These are phyloP conservation scores for Trichoderma harzianum DNA, from an alignment of 2,329 filamentous ascomycete genomes.

Conservation along the genomic window DNA sequence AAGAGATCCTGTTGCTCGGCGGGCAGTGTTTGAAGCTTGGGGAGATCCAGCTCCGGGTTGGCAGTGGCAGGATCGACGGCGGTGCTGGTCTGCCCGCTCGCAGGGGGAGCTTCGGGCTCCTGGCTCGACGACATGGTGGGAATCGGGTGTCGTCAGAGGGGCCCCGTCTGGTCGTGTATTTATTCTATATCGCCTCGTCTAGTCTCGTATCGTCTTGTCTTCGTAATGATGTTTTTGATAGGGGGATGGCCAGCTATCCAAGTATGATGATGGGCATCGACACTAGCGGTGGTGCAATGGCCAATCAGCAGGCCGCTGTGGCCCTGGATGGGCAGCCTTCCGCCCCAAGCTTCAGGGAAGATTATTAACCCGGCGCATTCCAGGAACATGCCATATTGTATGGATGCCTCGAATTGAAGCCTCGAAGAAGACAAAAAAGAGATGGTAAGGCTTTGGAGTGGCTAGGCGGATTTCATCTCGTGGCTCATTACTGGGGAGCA, in stretches of 20 bases:
- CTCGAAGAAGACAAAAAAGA: not conserved
- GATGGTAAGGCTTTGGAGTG: not conserved
- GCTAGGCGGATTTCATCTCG: not conserved
- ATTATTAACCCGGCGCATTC: conserved; percentile 32
- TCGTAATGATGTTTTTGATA: not conserved
- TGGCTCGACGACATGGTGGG: conserved; percentile 36
- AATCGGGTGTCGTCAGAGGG: conserved; percentile 22
- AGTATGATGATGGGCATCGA: conserved; percentile 18
- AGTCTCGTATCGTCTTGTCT: not conserved
- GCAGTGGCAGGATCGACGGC: conserved; percentile 41
- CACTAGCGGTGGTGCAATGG: conserved; percentile 16
- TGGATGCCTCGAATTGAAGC: not conserved
- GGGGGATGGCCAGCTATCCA: conserved; percentile 12
- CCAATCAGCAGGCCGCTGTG: conserved; percentile 20
- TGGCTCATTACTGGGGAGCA: not conserved
- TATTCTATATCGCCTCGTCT: conserved; percentile 8
- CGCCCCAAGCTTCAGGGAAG: conserved; percentile 23
- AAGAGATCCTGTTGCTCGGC: conserved; percentile 95
- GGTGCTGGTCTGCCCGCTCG: conserved; percentile 31
- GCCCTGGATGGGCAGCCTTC: conserved; percentile 10
- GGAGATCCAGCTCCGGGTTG: conserved; percentile 79
- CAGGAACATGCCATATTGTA: conserved; percentile 6
- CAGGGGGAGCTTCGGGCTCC: conserved; percentile 33
- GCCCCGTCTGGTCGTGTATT: conserved; percentile 11
- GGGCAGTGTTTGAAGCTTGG: conserved; percentile 84